Conservation (phyloP, 1,284 basidiomycete species). For the Kwoniella shivajii region DNA sequence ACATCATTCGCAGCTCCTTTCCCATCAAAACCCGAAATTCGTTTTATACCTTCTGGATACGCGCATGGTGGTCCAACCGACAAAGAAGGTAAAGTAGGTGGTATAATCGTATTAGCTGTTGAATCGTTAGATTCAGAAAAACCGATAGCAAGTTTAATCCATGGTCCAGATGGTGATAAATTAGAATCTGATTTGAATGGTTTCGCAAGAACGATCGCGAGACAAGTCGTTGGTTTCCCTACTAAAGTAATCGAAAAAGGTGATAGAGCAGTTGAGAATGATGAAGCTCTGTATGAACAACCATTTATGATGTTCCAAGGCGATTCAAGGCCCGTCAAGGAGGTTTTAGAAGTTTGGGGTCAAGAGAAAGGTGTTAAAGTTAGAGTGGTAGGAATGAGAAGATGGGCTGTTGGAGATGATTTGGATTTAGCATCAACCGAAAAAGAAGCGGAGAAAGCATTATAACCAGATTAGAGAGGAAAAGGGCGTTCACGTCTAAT, state of each 20-base stretch:
- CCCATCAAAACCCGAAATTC: conserved; percentile 55
- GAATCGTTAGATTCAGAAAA: conserved; percentile 51
- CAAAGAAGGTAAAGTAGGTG: conserved; percentile 69
- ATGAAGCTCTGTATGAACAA: conserved; percentile 72
- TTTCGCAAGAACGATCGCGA: conserved; percentile 75
- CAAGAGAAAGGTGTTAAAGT: conserved; percentile 56
- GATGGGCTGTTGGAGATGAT: conserved; percentile 49
- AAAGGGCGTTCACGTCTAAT: not conserved
- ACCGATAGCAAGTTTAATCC: conserved; percentile 44
- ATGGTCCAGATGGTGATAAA: conserved; percentile 49
- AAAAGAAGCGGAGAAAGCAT: not conserved
- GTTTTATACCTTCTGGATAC: conserved; percentile 73
- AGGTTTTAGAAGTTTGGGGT: conserved; percentile 71
- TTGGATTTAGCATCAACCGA: conserved; percentile 2
- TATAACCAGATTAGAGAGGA: not conserved
- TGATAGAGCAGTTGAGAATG: conserved; percentile 48
- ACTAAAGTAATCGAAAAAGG: conserved; percentile 62
- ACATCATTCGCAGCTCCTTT: conserved; percentile 68
- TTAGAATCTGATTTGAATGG: conserved; percentile 62
- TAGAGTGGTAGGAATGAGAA: conserved; percentile 44
- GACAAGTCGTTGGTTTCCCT: conserved; percentile 84
- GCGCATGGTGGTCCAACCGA: conserved; percentile 66
- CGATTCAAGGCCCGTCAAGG: conserved; percentile 62
- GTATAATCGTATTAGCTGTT: conserved; percentile 67
- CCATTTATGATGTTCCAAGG: conserved; percentile 69